Evolutionary conservation across 208 protist genomes (phyloP), one percentile per base, ranked within the genome.

Genomic region (Angomonas deanei): DNA sequence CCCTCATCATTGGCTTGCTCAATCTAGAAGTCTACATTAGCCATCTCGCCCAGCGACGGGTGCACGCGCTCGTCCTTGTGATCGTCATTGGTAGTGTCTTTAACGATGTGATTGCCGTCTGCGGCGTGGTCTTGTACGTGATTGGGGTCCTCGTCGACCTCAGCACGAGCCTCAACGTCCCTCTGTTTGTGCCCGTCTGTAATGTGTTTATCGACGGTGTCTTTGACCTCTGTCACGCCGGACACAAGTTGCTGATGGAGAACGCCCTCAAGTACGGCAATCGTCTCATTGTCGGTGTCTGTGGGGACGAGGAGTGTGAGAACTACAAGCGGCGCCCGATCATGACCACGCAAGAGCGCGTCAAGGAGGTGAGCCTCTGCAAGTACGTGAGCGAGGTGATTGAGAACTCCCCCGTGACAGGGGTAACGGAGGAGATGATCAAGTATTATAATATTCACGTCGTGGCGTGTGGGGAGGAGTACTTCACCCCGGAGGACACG

Each of bases 131-230:
- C 38, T 56, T 92, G 36, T 97, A 97, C 72, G 62, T 96, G 31
- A 68, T 87, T 49, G 84, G 79, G 15, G 78, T 97, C 19, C 68
- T 97, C 36, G 81, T 84, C 1, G 91, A 97, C 63, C 76, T 97
- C 2, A 94, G 80, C 28, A 90, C 91, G 74, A 78, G 83, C 3
- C 76, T 90, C 28, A 87, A 94, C 58, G 80, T 96, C 67, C 93
- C 93, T 13, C 70, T 97, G 21, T 96, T 97, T 64, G 88, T 87
- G 49, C 87, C 90, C 3, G 77, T 93, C 24, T 75, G 80, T 21
- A 97, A 97, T 68, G 93, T 97, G 0, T 96, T 88, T 71, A 87
- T 90, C 46, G 90, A 96, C 67, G 93, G 93, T 58, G 91, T 97
- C 24, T 97, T 94, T 68, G 93, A 97, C 62, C 72, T 97, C 10